Conservation (phyloP, 1,284 basidiomycete species). For the Apiotrichum siamense region DNA sequence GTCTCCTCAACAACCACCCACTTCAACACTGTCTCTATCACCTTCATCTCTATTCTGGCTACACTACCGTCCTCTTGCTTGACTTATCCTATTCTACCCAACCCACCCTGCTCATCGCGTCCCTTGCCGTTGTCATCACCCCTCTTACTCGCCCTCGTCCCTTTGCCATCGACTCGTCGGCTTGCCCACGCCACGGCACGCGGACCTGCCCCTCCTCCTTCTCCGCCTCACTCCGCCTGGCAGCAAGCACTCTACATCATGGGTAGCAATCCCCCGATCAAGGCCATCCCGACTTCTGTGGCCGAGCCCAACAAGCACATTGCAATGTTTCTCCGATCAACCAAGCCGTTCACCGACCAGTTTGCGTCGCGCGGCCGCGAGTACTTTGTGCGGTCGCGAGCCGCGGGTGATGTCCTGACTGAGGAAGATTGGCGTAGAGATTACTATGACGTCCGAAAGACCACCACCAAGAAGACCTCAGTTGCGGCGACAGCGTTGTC, state of each 20-base stretch:
- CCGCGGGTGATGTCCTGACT: constrained; percentile 31
- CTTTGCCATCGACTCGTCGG: too few relatives aligned
- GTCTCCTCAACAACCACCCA: too few relatives aligned
- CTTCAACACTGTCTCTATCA: too few relatives aligned
- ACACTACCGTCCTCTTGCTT: too few relatives aligned
- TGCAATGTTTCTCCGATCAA: constrained; percentile 5
- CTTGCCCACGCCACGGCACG: too few relatives aligned
- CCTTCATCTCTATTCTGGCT: too few relatives aligned
- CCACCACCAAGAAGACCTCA: neutral
- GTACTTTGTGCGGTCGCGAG: constrained; percentile 39
- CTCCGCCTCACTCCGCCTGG: too few relatives aligned
- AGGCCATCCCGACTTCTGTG: constrained; percentile 7
- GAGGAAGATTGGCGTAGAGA: constrained; percentile 16
- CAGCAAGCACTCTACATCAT: constrained; percentile 2
- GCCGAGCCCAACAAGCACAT: constrained; percentile 14
- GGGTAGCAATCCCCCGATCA: constrained; percentile 17
- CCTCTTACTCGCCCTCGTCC: too few relatives aligned
- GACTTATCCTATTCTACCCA: too few relatives aligned
- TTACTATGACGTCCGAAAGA: constrained; percentile 1
- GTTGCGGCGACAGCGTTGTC: neutral
- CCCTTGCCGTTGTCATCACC: too few relatives aligned
- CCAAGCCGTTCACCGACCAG: constrained; percentile 2
- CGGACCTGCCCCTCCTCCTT: too few relatives aligned
- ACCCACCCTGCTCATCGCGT: too few relatives aligned
- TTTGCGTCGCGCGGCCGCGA: constrained; percentile 19